Base-by-base conservation (phyloP, 2,329 filamentous ascomycete genomes). In the Colletotrichum endophyticum region DNA sequence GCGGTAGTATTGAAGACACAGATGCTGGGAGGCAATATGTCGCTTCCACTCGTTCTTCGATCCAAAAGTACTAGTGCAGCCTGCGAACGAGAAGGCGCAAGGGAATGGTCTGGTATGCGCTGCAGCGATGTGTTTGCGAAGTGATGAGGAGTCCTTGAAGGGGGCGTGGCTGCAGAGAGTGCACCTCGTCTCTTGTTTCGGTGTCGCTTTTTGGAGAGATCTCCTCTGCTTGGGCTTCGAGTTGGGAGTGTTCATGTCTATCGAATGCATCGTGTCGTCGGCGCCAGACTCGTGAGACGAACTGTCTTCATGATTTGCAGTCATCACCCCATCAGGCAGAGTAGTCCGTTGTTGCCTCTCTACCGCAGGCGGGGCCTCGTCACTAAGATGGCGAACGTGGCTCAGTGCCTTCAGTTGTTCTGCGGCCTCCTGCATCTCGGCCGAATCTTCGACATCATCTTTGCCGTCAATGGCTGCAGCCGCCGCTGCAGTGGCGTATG, bases 11-110 rank as follows among this genome's bases (percentile, higher is more conserved):
- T 90, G 90, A 22, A 94, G 83, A 78, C 92, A 93, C 27, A 99
- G 90, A 85, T 99, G 97, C 80, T 98, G 95, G 0, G 95, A 98
- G 19, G 93, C 91, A 82, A 98, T 95, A 82, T 99, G 97, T 5
- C 96, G 92, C 85, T 99, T 99, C 96, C 96, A 99, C 84, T 99
- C 96, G 82, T 99, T 98, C 86, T 98, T 99, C 19, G 95, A 96
- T 2, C 94, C 93, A 83, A 99, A 98, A 0, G 93, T 95, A 79
- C 95, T 96, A 1, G 86, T 87, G 84, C 96, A 99, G 22, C 95
- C 95, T 56, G 96, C 98, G 80, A 93, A 93, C 1, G 93, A 92
- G 82, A 98, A 96, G 4, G 95, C 95, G 82, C 96, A 99, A 1
- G 93, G 92, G 80, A 98, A 99, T 0, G 93, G 93, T 25, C 93